These are phyloP conservation scores for Daldinia caldariorum DNA, from an alignment of 495 filamentous ascomycete genomes.

Conservation along the genomic window DNA sequence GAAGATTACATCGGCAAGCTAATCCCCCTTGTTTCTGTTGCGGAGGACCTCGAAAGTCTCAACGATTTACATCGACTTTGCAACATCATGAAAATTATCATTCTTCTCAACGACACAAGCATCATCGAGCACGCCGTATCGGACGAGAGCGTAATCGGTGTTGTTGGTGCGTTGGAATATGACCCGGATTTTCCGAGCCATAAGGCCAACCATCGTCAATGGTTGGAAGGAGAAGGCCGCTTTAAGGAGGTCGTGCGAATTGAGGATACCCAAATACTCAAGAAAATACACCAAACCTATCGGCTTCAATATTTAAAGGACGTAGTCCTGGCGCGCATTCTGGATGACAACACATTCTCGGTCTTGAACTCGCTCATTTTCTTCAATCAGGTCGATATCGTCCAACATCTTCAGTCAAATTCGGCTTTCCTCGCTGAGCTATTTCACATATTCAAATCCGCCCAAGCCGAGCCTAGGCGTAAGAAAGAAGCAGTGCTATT, in stretches of 20 bases:
- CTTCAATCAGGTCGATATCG: conserved; percentile 98
- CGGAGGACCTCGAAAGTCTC: conserved; percentile 90
- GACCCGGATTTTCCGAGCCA: conserved; percentile 98
- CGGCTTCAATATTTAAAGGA: conserved; percentile 98
- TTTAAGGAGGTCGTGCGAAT: conserved; percentile 98
- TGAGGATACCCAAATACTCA: conserved; percentile 77
- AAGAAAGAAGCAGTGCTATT: conserved; percentile 96
- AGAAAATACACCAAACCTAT: conserved; percentile 96
- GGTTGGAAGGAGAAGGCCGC: conserved; percentile 84
- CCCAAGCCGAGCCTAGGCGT: conserved; percentile 69
- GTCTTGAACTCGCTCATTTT: conserved; percentile 98
- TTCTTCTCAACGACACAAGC: conserved; percentile 90
- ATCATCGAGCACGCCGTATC: conserved; percentile 95
- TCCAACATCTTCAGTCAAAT: conserved; percentile 88
- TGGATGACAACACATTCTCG: conserved; percentile 97
- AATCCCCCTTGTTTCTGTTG: conserved; percentile 81
- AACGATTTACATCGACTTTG: conserved; percentile 88
- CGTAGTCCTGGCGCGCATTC: conserved; percentile 92
- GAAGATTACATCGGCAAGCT: conserved; percentile 91
- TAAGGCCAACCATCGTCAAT: conserved; percentile 97
- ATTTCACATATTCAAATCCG: conserved; percentile 84
- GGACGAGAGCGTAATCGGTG: conserved; percentile 87
- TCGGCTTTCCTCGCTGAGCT: conserved; percentile 81
- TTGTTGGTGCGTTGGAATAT: conserved; percentile 97
- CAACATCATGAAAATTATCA: conserved; percentile 97